Percentiles rank a stretch among this genome's conserved stretches.
phyloP scores from a whole-genome alignment of 2,329 filamentous ascomycete genomes.

The Fusarium albosuccineum region DNA sequence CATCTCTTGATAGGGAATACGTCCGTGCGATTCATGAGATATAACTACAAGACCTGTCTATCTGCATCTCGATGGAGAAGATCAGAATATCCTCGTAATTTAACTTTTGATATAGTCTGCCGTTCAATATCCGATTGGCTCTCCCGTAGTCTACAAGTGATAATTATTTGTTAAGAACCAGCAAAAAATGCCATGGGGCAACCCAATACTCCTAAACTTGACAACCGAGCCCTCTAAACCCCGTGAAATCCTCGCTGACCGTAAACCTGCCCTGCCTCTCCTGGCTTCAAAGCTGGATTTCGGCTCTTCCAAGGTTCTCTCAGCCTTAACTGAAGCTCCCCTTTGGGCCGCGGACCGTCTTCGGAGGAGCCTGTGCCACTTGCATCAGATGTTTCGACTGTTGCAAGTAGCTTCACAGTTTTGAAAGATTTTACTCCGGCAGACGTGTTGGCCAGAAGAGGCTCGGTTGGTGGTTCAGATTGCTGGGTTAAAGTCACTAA shows the following conservation, averaged over 20 bases:
- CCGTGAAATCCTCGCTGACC: not conserved
- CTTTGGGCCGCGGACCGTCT: not conserved
- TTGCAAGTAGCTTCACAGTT: slow-evolving; percentile 1
- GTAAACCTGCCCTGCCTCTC: not conserved
- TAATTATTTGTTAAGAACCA: no score
- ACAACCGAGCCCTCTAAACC: no score
- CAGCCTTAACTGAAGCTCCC: not conserved
- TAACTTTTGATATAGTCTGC: no score
- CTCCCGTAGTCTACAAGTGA: no score
- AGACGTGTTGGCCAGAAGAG: slow-evolving; percentile 1
- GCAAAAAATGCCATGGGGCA: no score
- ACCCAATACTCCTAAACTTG: no score
- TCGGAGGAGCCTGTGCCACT: not conserved
- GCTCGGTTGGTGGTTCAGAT: not conserved
- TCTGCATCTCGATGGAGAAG: no score
- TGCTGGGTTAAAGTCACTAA: slow-evolving; percentile 1
- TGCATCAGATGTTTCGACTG: not conserved
- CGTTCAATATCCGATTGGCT: no score
- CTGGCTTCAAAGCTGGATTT: not conserved
- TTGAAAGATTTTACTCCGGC: slow-evolving; percentile 2
- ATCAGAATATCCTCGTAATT: no score
- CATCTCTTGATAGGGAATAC: no score
- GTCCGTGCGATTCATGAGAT: no score
- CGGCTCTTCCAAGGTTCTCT: not conserved
- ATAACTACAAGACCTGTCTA: no score